These are phyloP conservation scores for Wallacemonas sp. DNA, from an alignment of 208 protist genomes.

Conservation along the genomic window DNA sequence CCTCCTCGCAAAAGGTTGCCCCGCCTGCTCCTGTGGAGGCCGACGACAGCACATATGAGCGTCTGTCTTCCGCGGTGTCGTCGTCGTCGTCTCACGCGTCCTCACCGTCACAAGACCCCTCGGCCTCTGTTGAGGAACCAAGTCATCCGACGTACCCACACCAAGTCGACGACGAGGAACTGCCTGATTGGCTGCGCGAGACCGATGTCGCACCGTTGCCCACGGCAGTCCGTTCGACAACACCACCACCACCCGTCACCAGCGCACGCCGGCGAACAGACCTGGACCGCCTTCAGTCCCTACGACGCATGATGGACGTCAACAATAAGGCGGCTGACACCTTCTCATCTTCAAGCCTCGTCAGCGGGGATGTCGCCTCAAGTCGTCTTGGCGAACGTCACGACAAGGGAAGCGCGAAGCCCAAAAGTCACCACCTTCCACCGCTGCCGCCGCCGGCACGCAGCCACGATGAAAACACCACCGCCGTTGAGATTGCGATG, in stretches of 20 bases:
- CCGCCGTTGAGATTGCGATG: background rate
- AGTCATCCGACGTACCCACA: background rate
- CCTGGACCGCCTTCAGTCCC: conserved; percentile 4
- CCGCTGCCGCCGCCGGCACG: background rate
- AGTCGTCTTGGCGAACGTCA: background rate
- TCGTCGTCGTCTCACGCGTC: background rate
- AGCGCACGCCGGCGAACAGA: background rate
- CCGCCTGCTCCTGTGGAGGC: no score
- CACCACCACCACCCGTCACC: background rate
- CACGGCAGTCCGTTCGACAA: background rate
- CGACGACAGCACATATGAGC: no score
- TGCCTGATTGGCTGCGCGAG: background rate
- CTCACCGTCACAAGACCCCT: no score
- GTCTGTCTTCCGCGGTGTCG: no score
- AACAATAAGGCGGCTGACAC: background rate
- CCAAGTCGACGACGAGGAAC: background rate
- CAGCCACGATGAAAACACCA: background rate
- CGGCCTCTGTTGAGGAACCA: no score
- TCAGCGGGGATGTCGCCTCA: background rate
- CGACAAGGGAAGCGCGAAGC: background rate
- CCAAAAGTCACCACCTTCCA: background rate
- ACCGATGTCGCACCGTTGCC: background rate
- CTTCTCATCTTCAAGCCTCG: background rate
- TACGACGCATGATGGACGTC: conserved; percentile 1
- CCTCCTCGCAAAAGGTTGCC: no score